Base-by-base conservation (phyloP, 352 stramenopile genomes). In the Aphanomyces cochlioides region DNA sequence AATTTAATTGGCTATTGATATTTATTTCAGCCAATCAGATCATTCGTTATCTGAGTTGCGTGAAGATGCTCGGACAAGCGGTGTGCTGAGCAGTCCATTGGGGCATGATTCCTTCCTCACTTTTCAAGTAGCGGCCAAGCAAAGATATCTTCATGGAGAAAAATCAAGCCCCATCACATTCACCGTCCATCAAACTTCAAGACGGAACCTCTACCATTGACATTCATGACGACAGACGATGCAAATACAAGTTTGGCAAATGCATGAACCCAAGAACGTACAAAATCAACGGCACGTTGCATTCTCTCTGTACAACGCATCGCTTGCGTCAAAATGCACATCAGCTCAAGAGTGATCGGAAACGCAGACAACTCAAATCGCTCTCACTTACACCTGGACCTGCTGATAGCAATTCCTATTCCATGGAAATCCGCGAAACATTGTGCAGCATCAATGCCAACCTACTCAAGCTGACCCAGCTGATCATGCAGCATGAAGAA, bases 321-420 rank as follows among this genome's bases (percentile, higher is more conserved):
- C 47, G 64, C n/a, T 13, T 61, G 19, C 45, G 64, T 4, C 64
- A 70, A 34, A 70, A 70, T 37, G 64, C 64, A 10, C 64, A 70
- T 61, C 64, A 70, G 39, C 54, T 70, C 4, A 70, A 70, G 40
- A 70, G 64, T 43, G 64, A 70, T 37, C 64, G 64, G n/a, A 70
- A 70, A 50, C 48, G 64, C 34, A 47, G 64, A 12, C 54, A 61
- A 39, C 10, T n/a, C 10, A 12, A n/a, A 12, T n/a, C 10, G 50
- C 7, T 19, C 8, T 3, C 50, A 28, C 21, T 36, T 17, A 41
- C 19, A 19, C 13, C 54, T 12, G 17, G 19, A 28, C 15, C 36
- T 17, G 21, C 19, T 13, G 54, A 41, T 43, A 1, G 15, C 54
- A n/a, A n/a, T 37, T 19, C 3, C 28, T 10, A 37, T 17, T 39